Base-by-base conservation (phyloP, 192 early-diverging fungal species). In the Backusella westeae region DNA sequence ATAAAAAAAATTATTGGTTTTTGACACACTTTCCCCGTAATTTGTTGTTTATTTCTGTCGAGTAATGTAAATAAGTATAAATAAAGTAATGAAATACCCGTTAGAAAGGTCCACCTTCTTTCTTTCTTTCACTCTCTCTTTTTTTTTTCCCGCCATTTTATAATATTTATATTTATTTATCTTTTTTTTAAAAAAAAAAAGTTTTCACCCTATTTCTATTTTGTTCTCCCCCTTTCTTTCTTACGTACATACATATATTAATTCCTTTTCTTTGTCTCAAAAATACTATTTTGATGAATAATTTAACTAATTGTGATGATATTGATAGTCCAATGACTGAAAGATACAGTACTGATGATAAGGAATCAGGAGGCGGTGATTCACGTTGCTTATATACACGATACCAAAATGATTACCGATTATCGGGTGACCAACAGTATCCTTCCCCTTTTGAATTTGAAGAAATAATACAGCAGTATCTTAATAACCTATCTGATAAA, bases 401-500 rank as follows among this genome's bases (percentile, higher is more conserved):
- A 63, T 63, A 63, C 12, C 56, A 63, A 63, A 63, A 66, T 5
- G 59, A 36, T 15, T 41, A 65, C 67, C 34, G 74, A 34, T 59
- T 74, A 42, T 75, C 69, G 17, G 75, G 73, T 32, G 42, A 72
- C 63, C 39, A 78, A 6, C 84, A 85, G 46, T 85, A 78, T 53
- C 84, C 84, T 23, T 76, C 81, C 2, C 77, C 83, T 46, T 72
- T 78, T 19, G 83, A 85, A 49, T 87, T 87, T 59, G 75, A 85
- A 7, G 34, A 72, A 17, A 80, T 87, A 4, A 82, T 84, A 3
- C 79, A 87, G 32, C 83, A 87, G 15, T 87, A 87, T 66, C 77
- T 87, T 26, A 70, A 85, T 4, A 85, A 84, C 15, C 80, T 87
- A 19, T 83, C 81, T 44, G 81, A 83, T 15, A 87, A 87, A 63